Conservation (phyloP, 2,329 filamentous ascomycete species). For the Stachybotrys chartarum region DNA sequence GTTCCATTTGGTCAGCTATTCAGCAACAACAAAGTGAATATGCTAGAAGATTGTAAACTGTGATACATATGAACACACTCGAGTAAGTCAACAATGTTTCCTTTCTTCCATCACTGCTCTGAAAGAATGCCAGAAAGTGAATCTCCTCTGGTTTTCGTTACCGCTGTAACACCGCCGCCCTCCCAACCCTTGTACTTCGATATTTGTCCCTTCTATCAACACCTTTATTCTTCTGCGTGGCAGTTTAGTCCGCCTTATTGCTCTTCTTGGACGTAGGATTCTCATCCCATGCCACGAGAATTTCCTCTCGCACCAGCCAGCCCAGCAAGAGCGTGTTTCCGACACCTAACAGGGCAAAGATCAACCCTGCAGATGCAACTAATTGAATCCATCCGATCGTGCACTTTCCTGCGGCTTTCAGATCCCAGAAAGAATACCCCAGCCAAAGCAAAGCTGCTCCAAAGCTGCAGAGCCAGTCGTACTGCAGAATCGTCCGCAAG, state of each 20-base stretch:
- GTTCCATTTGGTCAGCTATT: too few species aligned
- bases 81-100: too few species aligned
- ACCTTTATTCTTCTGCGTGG: not conserved
- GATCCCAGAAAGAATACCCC: conserved; percentile 12
- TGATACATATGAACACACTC: too few species aligned
- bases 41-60: too few species aligned
- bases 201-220: not conserved
- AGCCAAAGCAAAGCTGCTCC: conserved; percentile 14
- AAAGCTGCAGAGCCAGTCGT: conserved; percentile 16
- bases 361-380: not conserved
- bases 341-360: not conserved
- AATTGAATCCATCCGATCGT: not conserved
- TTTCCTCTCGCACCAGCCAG: not conserved
- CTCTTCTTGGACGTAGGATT: not conserved
- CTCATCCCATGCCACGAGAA: not conserved
- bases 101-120: too few species aligned
- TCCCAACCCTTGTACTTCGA: not conserved
- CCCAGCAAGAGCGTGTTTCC: not conserved
- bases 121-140: too few species aligned
- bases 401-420: conserved; percentile 11
- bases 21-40: too few species aligned
- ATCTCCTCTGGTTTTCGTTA: too few species aligned
- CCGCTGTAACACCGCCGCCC: too few species aligned
- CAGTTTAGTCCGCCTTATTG: not conserved
- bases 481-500: conserved; percentile 16